A percentile compares a stretch with the other conserved stretches of the same genome.
These are phyloP conservation scores for Linnemannia exigua DNA, from an alignment of 192 early-diverging fungal genomes.

Conservation along the genomic window DNA sequence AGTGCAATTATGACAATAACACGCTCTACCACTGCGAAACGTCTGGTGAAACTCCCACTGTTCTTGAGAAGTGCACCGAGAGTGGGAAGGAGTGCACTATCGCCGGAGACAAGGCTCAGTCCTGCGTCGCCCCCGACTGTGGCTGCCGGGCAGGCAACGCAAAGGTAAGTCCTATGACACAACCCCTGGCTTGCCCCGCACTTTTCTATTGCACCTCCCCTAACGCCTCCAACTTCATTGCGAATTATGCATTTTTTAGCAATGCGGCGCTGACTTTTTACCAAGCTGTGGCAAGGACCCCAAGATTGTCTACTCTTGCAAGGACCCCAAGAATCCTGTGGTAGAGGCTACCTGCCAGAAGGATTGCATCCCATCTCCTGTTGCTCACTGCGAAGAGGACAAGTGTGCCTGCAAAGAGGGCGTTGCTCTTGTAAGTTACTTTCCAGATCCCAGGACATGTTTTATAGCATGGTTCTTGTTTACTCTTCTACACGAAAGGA, in stretches of 20 bases:
- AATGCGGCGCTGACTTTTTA: background rate
- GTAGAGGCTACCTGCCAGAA: background rate
- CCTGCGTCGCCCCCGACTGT: background rate
- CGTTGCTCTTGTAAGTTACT: background rate
- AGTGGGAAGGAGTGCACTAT: background rate
- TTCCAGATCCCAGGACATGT: background rate
- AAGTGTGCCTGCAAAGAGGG: background rate
- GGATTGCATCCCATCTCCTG: background rate
- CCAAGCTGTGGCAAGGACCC: background rate
- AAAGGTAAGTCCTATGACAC: background rate
- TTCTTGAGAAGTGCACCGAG: background rate
- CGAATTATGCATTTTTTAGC: no score
- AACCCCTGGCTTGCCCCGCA: background rate
- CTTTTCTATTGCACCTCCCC: no score
- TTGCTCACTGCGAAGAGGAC: background rate
- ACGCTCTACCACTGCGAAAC: slow-evolving; percentile 10
- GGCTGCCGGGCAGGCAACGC: background rate
- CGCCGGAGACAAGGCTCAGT: background rate
- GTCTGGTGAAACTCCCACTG: background rate
- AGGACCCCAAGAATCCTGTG: background rate
- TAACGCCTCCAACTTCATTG: no score
- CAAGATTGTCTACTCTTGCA: background rate
- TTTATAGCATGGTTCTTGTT: background rate
- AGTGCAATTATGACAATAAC: background rate
- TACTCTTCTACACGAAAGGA: no score